These are phyloP conservation scores for Tilletia setariae DNA, from an alignment of 1,284 basidiomycete species.

Conservation along the genomic window DNA sequence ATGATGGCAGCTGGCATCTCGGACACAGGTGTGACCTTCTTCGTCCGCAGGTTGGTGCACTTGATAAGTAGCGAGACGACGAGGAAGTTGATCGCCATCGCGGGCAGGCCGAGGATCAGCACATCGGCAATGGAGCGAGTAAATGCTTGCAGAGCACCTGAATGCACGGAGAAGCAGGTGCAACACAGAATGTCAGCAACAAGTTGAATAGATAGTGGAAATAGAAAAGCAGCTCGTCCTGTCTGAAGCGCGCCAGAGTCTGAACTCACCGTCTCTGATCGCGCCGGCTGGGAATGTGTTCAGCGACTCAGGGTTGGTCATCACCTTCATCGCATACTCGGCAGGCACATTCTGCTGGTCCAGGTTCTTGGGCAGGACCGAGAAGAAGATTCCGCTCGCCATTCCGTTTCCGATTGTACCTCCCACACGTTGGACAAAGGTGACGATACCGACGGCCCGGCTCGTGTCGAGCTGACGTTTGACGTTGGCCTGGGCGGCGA, in stretches of 20 bases:
- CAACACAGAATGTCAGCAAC: too few species aligned
- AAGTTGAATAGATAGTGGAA: too few species aligned
- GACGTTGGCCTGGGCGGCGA: constrained; percentile 12
- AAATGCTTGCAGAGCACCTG: too few species aligned
- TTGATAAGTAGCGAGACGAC: constrained; percentile 1
- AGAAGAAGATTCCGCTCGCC: constrained; percentile 3
- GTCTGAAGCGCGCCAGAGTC: too few species aligned
- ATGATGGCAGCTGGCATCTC: background rate
- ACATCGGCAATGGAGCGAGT: constrained; percentile 2
- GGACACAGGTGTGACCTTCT: background rate
- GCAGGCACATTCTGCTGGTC: background rate
- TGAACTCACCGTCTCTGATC: too few species aligned
- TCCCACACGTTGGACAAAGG: constrained; percentile 11
- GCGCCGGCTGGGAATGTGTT: too few species aligned
- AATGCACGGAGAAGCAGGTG: too few species aligned
- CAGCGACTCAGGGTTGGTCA: too few species aligned
- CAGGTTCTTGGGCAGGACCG: background rate
- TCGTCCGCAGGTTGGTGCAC: constrained; percentile 7
- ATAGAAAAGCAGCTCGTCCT: too few species aligned
- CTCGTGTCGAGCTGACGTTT: constrained; percentile 9
- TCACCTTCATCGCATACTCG: too few species aligned
- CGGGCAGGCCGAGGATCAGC: constrained; percentile 6
- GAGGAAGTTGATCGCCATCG: background rate
- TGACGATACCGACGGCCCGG: constrained; percentile 8
- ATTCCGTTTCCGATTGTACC: constrained; percentile 7